Conservation (phyloP, 768 basidiomycete genomes). For the Tulasnella sp. region DNA sequence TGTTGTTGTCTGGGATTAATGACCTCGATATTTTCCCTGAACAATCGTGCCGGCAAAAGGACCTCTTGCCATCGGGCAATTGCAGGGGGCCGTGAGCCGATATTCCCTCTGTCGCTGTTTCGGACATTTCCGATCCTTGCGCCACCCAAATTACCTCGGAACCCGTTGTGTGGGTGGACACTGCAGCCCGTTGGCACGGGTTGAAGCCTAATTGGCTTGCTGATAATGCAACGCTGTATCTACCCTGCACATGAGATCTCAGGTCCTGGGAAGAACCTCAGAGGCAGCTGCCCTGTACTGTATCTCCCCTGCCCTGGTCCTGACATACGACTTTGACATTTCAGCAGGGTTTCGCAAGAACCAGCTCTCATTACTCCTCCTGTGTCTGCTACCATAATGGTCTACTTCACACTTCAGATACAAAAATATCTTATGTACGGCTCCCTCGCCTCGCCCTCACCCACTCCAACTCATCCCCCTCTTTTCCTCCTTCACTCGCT, state of each 20-base stretch:
- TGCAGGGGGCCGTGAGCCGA: background rate
- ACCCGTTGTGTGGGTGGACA: conserved; percentile 3
- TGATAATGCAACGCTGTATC: background rate
- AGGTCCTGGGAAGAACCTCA: background rate
- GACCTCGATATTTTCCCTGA: background rate
- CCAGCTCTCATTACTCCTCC: background rate
- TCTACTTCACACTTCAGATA: background rate
- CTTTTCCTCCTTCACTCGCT: background rate
- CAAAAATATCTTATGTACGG: background rate
- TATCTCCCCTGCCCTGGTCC: background rate
- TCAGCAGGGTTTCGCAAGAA: conserved; percentile 3
- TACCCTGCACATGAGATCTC: conserved; percentile 12
- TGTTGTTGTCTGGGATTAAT: background rate
- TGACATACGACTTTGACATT: background rate
- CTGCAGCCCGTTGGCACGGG: background rate
- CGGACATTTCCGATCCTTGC: background rate
- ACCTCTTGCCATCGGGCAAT: background rate
- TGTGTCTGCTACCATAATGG: background rate
- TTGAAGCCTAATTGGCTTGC: background rate
- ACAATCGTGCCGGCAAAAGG: background rate
- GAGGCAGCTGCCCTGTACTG: background rate
- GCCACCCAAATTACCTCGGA: background rate
- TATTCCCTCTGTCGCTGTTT: background rate
- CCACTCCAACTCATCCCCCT: background rate
- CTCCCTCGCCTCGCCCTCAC: background rate